A percentile compares a stretch with the other conserved stretches of the same genome.
These are phyloP conservation scores for Mycena latifolia DNA, from an alignment of 768 basidiomycete genomes.

Conservation along the genomic window DNA sequence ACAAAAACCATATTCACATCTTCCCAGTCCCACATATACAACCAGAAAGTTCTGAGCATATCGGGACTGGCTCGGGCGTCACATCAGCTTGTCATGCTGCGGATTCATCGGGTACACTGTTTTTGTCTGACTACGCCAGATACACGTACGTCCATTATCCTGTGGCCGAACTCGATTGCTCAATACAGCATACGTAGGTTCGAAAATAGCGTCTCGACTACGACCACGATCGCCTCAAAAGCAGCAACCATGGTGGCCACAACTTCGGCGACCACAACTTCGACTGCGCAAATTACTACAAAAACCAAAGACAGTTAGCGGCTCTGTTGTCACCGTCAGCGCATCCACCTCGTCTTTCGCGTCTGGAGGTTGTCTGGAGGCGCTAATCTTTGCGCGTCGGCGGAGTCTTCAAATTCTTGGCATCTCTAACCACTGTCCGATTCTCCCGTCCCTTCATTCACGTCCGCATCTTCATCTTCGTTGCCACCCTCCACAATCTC, in stretches of 20 bases:
- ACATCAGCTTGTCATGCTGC: slow-evolving; percentile 18
- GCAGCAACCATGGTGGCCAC: not conserved
- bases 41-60: slow-evolving; percentile 5
- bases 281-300: not conserved
- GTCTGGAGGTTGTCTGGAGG: too few relatives aligned
- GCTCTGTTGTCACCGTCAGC: not conserved
- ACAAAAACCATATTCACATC: slow-evolving; percentile 2
- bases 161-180: not conserved
- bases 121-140: slow-evolving; percentile 27
- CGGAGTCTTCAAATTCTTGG: too few relatives aligned
- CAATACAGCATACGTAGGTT: not conserved
- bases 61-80: not conserved
- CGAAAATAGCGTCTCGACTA: not conserved
- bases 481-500: not conserved
- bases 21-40: slow-evolving; percentile 18
- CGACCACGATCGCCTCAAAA: not conserved
- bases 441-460: not conserved
- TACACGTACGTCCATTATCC: slow-evolving; percentile 15
- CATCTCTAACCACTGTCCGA: too few relatives aligned
- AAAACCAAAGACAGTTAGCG: not conserved
- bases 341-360: not conserved
- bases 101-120: slow-evolving; percentile 16
- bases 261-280: too few relatives aligned
- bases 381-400: not conserved
- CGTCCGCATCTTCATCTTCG: not conserved